A percentile compares a stretch with the other conserved stretches of the same genome.
phyloP scores from a whole-genome alignment of 2,329 filamentous ascomycete species.

The Penicillium sumatraense region DNA sequence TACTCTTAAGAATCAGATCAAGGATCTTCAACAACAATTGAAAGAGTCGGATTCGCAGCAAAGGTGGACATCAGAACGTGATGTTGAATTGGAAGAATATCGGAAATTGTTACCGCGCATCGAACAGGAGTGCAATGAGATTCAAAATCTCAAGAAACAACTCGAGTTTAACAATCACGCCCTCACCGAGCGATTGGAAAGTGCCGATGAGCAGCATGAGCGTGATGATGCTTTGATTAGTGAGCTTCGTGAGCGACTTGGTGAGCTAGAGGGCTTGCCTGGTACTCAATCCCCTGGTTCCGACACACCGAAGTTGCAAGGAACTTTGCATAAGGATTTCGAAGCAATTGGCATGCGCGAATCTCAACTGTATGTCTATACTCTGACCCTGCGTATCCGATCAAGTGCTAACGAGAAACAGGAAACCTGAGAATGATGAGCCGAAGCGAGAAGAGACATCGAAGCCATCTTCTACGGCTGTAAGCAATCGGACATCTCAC shows the following conservation, averaged over 20 bases:
- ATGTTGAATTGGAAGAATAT: conserved; percentile 50
- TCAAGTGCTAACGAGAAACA: conserved; percentile 28
- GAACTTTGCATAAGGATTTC: conserved; percentile 48
- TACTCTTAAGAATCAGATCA: conserved; percentile 50
- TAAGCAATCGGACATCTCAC: conserved; percentile 10
- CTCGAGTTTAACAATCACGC: conserved; percentile 55
- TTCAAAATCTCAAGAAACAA: conserved; percentile 53
- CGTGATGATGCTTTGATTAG: conserved; percentile 48
- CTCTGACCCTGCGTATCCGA: not conserved
- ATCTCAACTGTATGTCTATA: conserved; percentile 41
- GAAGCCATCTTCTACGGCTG: conserved; percentile 30
- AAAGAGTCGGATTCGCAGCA: conserved; percentile 50
- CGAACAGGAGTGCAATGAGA: conserved; percentile 54
- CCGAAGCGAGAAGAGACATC: conserved; percentile 42
- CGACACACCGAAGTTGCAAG: conserved; percentile 44
- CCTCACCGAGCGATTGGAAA: conserved; percentile 49
- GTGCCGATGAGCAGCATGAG: conserved; percentile 48
- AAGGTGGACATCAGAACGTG: conserved; percentile 44
- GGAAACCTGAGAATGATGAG: conserved; percentile 48
- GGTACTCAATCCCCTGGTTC: conserved; percentile 45
- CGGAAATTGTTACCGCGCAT: conserved; percentile 51
- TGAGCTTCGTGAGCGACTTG: conserved; percentile 47
- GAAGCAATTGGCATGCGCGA: conserved; percentile 46
- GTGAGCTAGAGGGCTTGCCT: conserved; percentile 46
- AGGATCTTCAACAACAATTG: conserved; percentile 52